Evolutionary conservation across 352 stramenopile genomes (phyloP), one percentile per base, ranked within the genome.

Genomic region (Achlya hypogyna): DNA sequence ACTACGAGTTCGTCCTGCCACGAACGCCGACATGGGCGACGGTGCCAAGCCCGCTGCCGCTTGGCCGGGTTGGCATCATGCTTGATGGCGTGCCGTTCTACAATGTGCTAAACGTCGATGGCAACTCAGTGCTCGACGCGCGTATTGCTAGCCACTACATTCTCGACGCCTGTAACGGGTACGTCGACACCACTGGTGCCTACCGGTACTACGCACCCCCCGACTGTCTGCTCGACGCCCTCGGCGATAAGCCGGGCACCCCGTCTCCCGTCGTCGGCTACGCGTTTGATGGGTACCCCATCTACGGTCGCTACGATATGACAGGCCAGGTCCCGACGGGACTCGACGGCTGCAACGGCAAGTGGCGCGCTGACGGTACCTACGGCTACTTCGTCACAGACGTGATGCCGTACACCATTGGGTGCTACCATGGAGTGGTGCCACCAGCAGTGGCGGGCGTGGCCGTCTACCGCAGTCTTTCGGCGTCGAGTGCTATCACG

Each of bases 141-240:
- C 59, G 62, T 0, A 87, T 77, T 16, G 22, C 47, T 16, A 76
- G 69, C 3, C 78, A 82, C 42, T 62, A 72, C 4, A 65, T 89
- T 28, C 31, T 90, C 22, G 84, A 89, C 65, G 85, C 84, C 54
- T 93, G 84, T 72, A 81, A 90, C 43, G 82, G 82, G 18, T 72
- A 88, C 0, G 78, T 88, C 8, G 78, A 88, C 60, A 62, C 60
- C 0, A 80, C 78, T 1, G 81, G 82, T 2, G 74, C 88, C n/a
- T 93, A 93, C 47, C 71, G 80, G 10, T 93, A 88, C 69, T 87
- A 90, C 43, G 83, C 65, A 0, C 78, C 79, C 1, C 84, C 84
- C 0, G 80, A 89, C 45, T 93, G 82, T 53, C 52, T 93, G 8
- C 72, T 91, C 0, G 47, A 63, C 0, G 72, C 86, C 34, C 69